Conservation (phyloP, 371 early-diverging fungal genomes). For the Astathelohania contejeani region DNA sequence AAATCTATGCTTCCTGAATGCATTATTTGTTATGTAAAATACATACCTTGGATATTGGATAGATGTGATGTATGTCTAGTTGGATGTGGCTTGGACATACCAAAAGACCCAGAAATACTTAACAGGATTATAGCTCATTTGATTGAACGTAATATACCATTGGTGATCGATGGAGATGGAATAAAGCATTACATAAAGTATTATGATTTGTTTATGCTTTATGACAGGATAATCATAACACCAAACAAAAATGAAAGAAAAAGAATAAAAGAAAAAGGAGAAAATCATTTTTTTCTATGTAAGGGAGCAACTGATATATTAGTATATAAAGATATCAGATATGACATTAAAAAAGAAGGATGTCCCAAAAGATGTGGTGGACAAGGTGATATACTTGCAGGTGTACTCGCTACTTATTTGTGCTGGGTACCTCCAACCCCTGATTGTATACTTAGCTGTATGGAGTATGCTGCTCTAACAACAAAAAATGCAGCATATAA, state of each 20-base stretch:
- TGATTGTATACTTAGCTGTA: too few species aligned
- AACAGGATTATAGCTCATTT: constrained; percentile 26
- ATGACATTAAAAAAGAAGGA: constrained; percentile 53
- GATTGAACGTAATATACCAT: constrained; percentile 5
- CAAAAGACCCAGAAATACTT: not conserved
- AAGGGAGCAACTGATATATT: constrained; percentile 69
- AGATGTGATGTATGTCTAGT: constrained; percentile 38
- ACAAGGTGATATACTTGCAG: constrained; percentile 85
- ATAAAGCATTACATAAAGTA: constrained; percentile 12
- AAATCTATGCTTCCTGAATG: constrained; percentile 39
- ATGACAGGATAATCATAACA: constrained; percentile 35
- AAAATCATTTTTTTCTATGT: constrained; percentile 61
- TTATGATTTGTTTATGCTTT: constrained; percentile 4
- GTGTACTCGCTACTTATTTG: constrained; percentile 63
- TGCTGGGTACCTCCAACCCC: too few species aligned
- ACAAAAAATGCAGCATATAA: too few species aligned
- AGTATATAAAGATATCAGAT: constrained; percentile 11
- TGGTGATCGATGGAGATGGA: constrained; percentile 47
- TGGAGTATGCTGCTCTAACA: too few species aligned
- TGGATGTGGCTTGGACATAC: constrained; percentile 43
- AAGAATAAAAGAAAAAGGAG: constrained; percentile 29
- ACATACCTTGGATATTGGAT: constrained; percentile 27
- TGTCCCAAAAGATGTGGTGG: constrained; percentile 80
- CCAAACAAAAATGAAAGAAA: constrained; percentile 43
- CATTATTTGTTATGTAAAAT: constrained; percentile 23